Base-by-base conservation (phyloP, 2,329 filamentous ascomycete species). In the Trichoderma sp. region DNA sequence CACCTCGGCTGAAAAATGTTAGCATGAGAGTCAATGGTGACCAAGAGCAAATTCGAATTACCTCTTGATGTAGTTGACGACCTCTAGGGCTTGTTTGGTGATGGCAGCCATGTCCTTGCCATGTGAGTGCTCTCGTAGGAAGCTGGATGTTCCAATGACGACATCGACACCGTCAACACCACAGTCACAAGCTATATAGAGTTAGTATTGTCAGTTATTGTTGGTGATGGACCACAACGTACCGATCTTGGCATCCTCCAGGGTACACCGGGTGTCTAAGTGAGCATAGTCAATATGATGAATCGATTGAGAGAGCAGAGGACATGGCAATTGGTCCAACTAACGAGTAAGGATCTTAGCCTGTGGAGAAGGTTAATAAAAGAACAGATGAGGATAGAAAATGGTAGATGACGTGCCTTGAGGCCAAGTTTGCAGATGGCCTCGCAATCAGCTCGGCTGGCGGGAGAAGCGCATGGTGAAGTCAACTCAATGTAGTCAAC, bases 341-440 rank as follows among this genome's bases (percentile, higher is more conserved):
- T 6, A 14, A 81, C 79, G 81, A n/a, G 81, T 83, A 0, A 82
- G 77, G 72, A 84, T 82, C 80, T 84, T 83, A 77, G 82, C 77
- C 45, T 53, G 9, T 5, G 9, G 1, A 21, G 0, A 1, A 21
- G n/a, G n/a, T 53, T 12, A 53, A 9, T 12, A 53, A 21, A 4
- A 21, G n/a, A 4, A 3, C n/a, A 21, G 0, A 53, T 21, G 45
- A n/a, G 18, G 2, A 4, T n/a, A 21, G n/a, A 21, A 21, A 12
- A n/a, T 12, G 1, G 9, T 9, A 21, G n/a, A 53, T 6, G n/a
- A 1, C 9, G n/a, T 53, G 12, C 45, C 79, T 80, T 95, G 85
- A 98, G 91, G 78, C 95, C 95, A 72, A 98, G 93, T 89, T 95
- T 95, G 93, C 94, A 97, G 82, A 98, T 98, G 75, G 92, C 92